Evolutionary conservation across 495 filamentous ascomycete genomes (phyloP), one percentile per base, ranked within the genome.

Genomic region (Tuber indicum): DNA sequence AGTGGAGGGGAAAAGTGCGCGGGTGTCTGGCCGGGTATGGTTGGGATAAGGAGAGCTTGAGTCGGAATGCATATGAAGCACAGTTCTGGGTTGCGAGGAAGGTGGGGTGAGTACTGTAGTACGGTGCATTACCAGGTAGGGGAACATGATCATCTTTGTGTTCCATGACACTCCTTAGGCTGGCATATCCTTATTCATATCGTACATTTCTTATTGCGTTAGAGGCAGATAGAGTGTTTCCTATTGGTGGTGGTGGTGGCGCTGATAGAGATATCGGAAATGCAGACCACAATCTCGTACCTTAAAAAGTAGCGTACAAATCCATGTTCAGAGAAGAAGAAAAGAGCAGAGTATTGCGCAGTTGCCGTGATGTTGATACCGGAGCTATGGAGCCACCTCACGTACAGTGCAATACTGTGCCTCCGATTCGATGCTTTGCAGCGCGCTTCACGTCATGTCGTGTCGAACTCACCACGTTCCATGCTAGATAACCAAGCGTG

Each of bases 71-170:
- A 72, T 99, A 97, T 84, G 85, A 84, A 72, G 91, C 92, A 39
- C 91, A 91, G 73, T 87, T 90, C 73, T 99, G 96, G 96, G 85
- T 97, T 69, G 95, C 93, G 52, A 89, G 92, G 77, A 97, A 96
- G 85, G 71, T 32, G 14, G 5, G 26, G 71, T 32, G 42, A 72
- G 17, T 19, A 43, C 23, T 32, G 21, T 36, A 72, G 21, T 36
- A 72, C 26, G 5, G 21, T 32, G 1, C 32, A 32, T 32, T 32
- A 32, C 32, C 32, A 32, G 39, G 39, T 41, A 41, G 39, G 16
- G 26, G 26, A 36, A 32, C 1, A 66, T 32, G 32, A 32, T 32
- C 58, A 19, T 12, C 26, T 6, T 1, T 66, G 5, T 36, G 12
- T 17, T 36, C 58, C 26, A 12, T 19, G 26, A 66, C 17, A 66